These are phyloP conservation scores for Cryptococcus jaspeensis DNA, from an alignment of 1,284 basidiomycete species.

Conservation along the genomic window DNA sequence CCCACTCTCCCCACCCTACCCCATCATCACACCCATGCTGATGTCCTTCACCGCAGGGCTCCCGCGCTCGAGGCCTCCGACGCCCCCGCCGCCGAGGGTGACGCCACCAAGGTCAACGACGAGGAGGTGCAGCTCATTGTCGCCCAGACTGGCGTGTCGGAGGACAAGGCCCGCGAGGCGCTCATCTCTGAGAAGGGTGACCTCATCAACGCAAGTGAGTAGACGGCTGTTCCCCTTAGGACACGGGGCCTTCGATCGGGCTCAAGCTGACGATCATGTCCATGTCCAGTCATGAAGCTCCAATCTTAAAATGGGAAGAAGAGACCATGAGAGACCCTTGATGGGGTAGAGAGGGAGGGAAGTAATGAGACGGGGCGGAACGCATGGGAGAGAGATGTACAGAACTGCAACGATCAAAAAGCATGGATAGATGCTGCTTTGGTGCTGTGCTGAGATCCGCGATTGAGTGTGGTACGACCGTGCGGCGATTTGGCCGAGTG, in stretches of 20 bases:
- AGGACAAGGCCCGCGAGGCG: constrained; percentile 82
- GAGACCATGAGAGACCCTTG: not conserved
- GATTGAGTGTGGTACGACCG: too few species aligned
- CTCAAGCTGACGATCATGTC: not conserved
- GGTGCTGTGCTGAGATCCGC: not conserved
- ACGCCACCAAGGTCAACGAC: constrained; percentile 66
- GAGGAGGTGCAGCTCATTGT: constrained; percentile 97
- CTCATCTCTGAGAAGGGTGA: constrained; percentile 87
- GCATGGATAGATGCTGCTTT: not conserved
- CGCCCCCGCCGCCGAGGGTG: constrained; percentile 67
- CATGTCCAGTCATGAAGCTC: not conserved
- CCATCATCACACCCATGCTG: not conserved
- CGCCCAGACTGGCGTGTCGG: constrained; percentile 72
- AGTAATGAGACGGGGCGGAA: not conserved
- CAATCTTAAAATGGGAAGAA: not conserved
- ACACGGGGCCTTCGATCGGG: too few species aligned
- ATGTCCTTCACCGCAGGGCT: constrained; percentile 50
- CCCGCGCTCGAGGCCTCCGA: constrained; percentile 71
- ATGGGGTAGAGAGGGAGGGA: not conserved
- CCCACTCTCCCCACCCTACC: not conserved
- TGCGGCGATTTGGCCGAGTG: too few species aligned
- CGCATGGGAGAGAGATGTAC: not conserved
- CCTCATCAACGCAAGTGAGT: constrained; percentile 90
- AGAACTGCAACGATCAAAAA: not conserved
- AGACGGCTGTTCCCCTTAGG: not conserved